A percentile compares a stretch with the other conserved stretches of the same genome.
phyloP scores from a whole-genome alignment of 192 early-diverging fungal species.

The Ambispora gerdemannii region DNA sequence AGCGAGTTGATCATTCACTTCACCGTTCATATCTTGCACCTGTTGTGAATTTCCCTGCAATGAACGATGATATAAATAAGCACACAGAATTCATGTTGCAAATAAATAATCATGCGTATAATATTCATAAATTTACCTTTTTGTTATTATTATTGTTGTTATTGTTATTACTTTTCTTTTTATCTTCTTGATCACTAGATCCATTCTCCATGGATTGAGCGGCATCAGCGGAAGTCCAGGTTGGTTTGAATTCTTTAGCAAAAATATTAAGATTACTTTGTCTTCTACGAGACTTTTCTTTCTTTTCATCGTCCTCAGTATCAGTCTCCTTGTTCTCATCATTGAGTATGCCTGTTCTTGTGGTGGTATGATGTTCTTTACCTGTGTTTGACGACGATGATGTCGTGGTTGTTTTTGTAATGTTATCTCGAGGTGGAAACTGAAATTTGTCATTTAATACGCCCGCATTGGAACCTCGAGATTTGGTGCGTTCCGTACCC shows the following conservation, averaged over 20 bases:
- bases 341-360: not conserved
- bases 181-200: not conserved
- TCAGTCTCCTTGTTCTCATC: not conserved
- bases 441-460: not conserved
- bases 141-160: slow-evolving; percentile 3
- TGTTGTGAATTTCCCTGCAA: not conserved
- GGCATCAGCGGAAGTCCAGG: not conserved
- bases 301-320: slow-evolving; percentile 9
- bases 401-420: not conserved
- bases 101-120: not conserved
- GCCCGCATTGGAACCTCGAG: slow-evolving; percentile 16
- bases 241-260: not conserved
- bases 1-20: not conserved
- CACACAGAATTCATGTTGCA: not conserved
- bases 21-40: slow-evolving; percentile 12
- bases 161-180: not conserved
- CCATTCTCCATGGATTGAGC: not conserved
- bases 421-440: not conserved
- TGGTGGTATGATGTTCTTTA: not conserved
- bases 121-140: not conserved
- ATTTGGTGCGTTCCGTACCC: not conserved
- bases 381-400: not conserved
- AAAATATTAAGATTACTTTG: slow-evolving; percentile 21
- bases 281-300: slow-evolving; percentile 9
- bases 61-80: not conserved